These are phyloP conservation scores for Marsdenia floribunda DNA, from an alignment of 257 asterid genomes.

Conservation along the genomic window DNA sequence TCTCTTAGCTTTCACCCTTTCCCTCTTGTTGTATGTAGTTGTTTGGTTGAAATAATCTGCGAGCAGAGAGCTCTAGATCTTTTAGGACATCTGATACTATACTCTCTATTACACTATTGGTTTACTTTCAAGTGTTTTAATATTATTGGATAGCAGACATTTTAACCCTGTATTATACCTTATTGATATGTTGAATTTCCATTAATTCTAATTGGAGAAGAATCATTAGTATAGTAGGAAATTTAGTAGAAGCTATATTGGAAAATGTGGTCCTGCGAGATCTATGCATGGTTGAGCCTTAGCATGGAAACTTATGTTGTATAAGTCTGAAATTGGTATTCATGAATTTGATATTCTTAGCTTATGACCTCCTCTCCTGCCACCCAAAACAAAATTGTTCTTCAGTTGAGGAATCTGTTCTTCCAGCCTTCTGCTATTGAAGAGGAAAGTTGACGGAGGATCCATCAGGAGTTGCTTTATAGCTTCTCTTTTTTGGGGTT, in stretches of 20 bases:
- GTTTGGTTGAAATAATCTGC: neutral
- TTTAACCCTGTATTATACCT: too few relatives aligned
- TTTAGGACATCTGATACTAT: too few relatives aligned
- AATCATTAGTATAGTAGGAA: too few relatives aligned
- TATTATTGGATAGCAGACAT: too few relatives aligned
- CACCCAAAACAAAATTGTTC: neutral
- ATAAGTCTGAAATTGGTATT: neutral
- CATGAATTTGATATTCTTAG: too few relatives aligned
- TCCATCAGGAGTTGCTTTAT: neutral
- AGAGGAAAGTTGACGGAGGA: neutral
- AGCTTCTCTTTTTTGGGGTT: neutral
- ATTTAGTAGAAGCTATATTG: too few relatives aligned
- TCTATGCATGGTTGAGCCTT: neutral
- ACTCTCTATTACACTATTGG: too few relatives aligned
- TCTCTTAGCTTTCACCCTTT: neutral
- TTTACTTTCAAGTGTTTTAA: too few relatives aligned
- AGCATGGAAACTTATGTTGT: neutral
- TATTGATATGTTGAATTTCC: too few relatives aligned
- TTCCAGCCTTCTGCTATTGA: neutral
- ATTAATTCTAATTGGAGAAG: too few relatives aligned
- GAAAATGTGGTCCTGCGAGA: neutral
- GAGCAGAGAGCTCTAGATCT: neutral
- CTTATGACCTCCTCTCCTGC: neutral
- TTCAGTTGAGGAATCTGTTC: neutral
- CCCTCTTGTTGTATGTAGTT: neutral